Evolutionary conservation across 2,329 filamentous ascomycete species (phyloP), one percentile per base, ranked within the genome.

Genomic region (Ophiocordyceps polyrhachis-furcata): DNA sequence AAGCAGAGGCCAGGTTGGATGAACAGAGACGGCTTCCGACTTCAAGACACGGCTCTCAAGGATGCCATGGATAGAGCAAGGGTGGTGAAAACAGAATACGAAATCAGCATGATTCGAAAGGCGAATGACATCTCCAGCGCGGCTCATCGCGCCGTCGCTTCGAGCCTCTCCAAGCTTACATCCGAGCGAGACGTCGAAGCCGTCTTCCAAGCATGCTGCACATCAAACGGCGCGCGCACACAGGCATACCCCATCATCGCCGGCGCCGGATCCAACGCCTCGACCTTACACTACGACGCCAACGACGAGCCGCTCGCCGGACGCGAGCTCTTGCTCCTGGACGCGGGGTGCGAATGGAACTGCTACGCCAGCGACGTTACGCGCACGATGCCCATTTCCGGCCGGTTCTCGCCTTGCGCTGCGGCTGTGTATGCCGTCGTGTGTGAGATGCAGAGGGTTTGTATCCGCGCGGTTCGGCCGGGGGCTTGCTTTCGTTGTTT

Each of bases 351-450:
- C 51, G 89, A 96, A 61, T 93, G 79, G 62, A 65, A 78, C 43
- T 80, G 82, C 52, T 96, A 98, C 59, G 86, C 86, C 28, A 83
- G 82, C 46, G 89, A 96, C 60, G 78, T 96, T 25, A 96, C 91
- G 0, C 76, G 89, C 35, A 91, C 88, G 0, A 77, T 95, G 51
- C 89, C 89, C 5, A 64, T 95, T 20, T 73, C 71, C 14, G 83
- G 83, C 6, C 46, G 49, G 1, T 93, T 86, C 52, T 74, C 76
- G 0, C 59, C 69, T 14, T 81, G 89, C 57, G 79, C 80, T 1
- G 71, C 73, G 42, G 72, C 75, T 11, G 79, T 95, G 44, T 88
- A 95, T 58, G 69, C 74, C 41, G 69, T 91, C 23, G 88, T 94
- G 4, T 68, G 82, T 51, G 67, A 72, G 47, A 94, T 95, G 86